Evolutionary conservation across 805 yeast species (phyloP).

Genomic region (Teunomyces cretensis): DNA sequence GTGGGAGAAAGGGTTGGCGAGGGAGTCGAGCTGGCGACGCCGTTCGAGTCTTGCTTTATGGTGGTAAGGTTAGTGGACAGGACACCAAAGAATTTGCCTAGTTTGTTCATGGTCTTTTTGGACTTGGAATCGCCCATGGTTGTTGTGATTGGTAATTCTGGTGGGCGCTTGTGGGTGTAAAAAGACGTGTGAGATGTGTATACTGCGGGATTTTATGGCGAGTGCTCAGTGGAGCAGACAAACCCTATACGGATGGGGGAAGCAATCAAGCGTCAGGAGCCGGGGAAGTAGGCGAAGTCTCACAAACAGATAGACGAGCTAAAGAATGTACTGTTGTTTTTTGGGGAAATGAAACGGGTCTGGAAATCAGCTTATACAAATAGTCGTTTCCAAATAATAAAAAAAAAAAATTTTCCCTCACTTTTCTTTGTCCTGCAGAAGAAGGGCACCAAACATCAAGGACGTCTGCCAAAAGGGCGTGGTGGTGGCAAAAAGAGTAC

Average conservation of each 20-base stretch:
- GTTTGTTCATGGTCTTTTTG: constrained; percentile 21
- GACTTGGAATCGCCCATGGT: constrained; percentile 22
- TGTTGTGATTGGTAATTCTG: neutral
- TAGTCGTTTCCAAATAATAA: neutral
- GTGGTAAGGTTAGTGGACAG: constrained; percentile 13
- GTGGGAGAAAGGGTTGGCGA: constrained; percentile 5
- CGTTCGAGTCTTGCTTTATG: neutral
- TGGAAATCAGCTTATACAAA: neutral
- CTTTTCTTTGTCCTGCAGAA: neutral
- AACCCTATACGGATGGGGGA: neutral
- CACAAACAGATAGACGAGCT: neutral
- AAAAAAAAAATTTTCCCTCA: neutral
- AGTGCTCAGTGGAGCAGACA: neutral
- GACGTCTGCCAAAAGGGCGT: neutral
- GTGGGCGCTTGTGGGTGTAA: neutral
- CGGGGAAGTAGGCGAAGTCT: neutral
- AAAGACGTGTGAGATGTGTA: neutral
- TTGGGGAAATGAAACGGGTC: neutral
- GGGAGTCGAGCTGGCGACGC: neutral
- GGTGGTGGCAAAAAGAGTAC: neutral
- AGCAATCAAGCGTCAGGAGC: neutral
- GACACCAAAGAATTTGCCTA: constrained; percentile 27
- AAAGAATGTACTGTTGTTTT: neutral
- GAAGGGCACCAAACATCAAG: neutral
- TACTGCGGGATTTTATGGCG: neutral